These are phyloP conservation scores for Berkeleyomyces basicola DNA, from an alignment of 2,329 filamentous ascomycete genomes.

Conservation along the genomic window DNA sequence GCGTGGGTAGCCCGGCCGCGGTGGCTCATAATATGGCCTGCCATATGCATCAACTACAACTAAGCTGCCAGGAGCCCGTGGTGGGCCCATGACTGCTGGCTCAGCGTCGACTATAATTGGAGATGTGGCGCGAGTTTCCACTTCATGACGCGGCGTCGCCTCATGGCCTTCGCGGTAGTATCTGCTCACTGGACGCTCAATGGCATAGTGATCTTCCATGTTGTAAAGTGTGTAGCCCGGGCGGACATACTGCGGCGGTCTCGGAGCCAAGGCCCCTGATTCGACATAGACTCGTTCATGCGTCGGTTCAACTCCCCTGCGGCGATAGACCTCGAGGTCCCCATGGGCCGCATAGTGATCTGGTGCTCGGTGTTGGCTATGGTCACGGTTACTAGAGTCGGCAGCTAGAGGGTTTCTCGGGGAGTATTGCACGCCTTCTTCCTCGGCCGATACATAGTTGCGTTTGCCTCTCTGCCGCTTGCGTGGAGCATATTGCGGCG, in stretches of 20 bases:
- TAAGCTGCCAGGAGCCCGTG: conserved; percentile 39
- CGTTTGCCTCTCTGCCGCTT: conserved; percentile 31
- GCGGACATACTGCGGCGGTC: conserved; percentile 5
- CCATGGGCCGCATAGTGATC: conserved; percentile 6
- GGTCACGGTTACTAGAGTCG: background rate
- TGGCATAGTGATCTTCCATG: background rate
- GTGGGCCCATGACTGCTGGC: conserved; percentile 33
- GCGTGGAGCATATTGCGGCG: conserved; percentile 35
- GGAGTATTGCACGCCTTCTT: conserved; percentile 16
- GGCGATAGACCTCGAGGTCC: conserved; percentile 15
- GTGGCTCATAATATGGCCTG: conserved; percentile 53
- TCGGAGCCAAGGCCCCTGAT: background rate
- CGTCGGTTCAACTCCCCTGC: conserved; percentile 14
- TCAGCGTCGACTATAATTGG: conserved; percentile 4
- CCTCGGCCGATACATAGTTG: conserved; percentile 18
- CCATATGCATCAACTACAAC: conserved; percentile 73
- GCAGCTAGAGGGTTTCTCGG: conserved; percentile 1
- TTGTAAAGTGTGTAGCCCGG: conserved; percentile 6
- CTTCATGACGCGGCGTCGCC: background rate
- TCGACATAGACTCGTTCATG: conserved; percentile 6
- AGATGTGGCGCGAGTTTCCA: background rate
- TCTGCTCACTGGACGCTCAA: background rate
- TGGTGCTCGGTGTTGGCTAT: background rate
- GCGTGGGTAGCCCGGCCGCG: background rate
- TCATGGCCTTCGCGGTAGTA: conserved; percentile 2